A percentile compares a stretch with the other conserved stretches of the same genome.
These are phyloP conservation scores for Phytophthora nicotianae DNA, from an alignment of 352 stramenopile species.

Conservation along the genomic window DNA sequence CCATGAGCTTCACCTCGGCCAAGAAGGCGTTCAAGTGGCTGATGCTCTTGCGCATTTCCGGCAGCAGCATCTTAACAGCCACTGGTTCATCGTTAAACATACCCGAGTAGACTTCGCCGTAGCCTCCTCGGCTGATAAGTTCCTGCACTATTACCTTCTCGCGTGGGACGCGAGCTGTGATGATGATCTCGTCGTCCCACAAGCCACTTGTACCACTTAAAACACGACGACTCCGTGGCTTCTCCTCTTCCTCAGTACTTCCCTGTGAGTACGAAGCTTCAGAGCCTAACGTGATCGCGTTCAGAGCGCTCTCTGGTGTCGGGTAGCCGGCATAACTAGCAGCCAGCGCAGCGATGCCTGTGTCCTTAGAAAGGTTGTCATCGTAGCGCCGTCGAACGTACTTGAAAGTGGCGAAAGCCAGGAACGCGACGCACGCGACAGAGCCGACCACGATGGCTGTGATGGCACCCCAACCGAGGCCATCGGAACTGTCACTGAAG, in stretches of 20 bases:
- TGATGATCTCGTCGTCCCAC: constrained; percentile 49
- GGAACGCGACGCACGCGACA: constrained; percentile 21
- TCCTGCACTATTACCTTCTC: constrained; percentile 38
- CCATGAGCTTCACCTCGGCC: constrained; percentile 42
- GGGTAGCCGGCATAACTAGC: constrained; percentile 38
- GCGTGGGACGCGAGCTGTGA: constrained; percentile 34
- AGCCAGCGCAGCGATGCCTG: constrained; percentile 30
- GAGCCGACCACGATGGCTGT: constrained; percentile 23
- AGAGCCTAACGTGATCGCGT: constrained; percentile 31
- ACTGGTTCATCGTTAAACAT: constrained; percentile 35
- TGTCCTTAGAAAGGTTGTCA: constrained; percentile 26
- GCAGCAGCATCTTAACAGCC: constrained; percentile 41
- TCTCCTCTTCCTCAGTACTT: constrained; percentile 9
- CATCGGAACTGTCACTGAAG: background rate
- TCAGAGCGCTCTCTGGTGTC: constrained; percentile 33
- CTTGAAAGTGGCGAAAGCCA: constrained; percentile 34
- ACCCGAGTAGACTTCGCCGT: constrained; percentile 37
- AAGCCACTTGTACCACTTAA: constrained; percentile 18
- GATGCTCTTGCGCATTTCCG: constrained; percentile 42
- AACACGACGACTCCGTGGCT: constrained; percentile 17
- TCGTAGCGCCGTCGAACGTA: constrained; percentile 23
- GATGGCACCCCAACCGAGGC: constrained; percentile 14
- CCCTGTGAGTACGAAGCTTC: constrained; percentile 34
- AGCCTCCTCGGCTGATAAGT: constrained; percentile 40
- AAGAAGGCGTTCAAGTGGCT: constrained; percentile 41